Conservation (phyloP, 106 monocot species). For the Iris macrosiphon region DNA sequence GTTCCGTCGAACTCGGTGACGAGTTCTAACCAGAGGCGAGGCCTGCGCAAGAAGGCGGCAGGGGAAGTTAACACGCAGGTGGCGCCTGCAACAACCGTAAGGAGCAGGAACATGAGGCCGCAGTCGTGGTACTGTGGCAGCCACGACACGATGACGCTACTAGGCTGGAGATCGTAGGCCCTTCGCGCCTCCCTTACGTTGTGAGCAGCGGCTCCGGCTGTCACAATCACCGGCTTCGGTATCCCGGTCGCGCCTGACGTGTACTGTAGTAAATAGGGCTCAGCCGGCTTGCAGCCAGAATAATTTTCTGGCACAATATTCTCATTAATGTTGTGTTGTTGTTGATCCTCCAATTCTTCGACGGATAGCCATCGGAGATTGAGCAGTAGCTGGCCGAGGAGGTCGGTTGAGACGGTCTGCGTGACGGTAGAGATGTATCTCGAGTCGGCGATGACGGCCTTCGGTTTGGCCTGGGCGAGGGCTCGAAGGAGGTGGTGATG, state of each 20-base stretch:
- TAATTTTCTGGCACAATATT: not conserved
- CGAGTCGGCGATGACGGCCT: constrained; percentile 19
- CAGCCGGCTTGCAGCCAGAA: constrained; percentile 16
- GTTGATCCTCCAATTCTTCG: not conserved
- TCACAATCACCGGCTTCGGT: constrained; percentile 36
- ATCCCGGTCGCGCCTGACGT: constrained; percentile 36
- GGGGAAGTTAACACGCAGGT: constrained; percentile 34
- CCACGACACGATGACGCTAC: constrained; percentile 38
- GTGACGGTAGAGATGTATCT: not conserved
- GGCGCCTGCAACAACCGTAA: constrained; percentile 35
- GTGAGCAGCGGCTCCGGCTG: constrained; percentile 38
- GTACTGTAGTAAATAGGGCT: constrained; percentile 32
- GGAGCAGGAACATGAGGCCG: constrained; percentile 51
- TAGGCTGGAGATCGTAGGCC: constrained; percentile 35
- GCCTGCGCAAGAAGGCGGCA: constrained; percentile 22
- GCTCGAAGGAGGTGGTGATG: constrained; percentile 29
- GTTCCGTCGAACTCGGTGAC: constrained; percentile 30
- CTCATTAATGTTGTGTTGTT: no score
- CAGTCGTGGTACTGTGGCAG: constrained; percentile 55
- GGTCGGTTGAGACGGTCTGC: no score
- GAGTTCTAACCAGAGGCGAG: constrained; percentile 43
- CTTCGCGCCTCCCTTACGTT: constrained; percentile 33
- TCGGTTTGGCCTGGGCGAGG: constrained; percentile 23
- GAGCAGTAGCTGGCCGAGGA: not conserved
- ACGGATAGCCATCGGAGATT: constrained; percentile 18